Evolutionary conservation across 768 basidiomycete genomes (phyloP), one percentile per base, ranked within the genome.

Genomic region (Krasilnikovozyma curviuscula): DNA sequence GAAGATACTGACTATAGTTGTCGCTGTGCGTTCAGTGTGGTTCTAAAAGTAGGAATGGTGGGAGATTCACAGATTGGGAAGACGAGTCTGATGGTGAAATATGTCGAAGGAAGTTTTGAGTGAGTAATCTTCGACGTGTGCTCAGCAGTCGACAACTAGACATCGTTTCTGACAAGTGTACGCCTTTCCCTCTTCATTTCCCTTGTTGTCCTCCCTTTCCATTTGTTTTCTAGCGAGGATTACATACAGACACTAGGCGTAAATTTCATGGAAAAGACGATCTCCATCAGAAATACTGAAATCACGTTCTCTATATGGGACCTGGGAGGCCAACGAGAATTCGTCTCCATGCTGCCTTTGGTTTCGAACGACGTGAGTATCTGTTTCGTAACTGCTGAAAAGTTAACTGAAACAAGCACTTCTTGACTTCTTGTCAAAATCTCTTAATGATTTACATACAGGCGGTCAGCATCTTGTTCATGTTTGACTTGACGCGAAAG

Each of bases 211-310:
- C 8, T 10, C 42, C 25, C 13, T 29, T 21, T 25, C 27, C 12
- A 27, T 28, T 14, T 31, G 38, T 28, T 5, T 40, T 13, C 54
- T n/a, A 63, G 62, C 67, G 88, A 91, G 71, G 91, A 95, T 66
- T 97, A 97, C 69, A 95, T 98, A 65, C 91, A 95, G 75, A 95
- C 91, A 69, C 79, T 98, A 73, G 84, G 91, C 71, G 88, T 95
- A 70, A 95, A 95, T 68, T 97, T 97, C 67, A 97, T 97, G 93
- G 91, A 98, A 71, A 98, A 98, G 73, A 93, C 91, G 14, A 95
- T 98, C 59, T 82, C 83, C 48, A 91, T 98, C 57, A 79, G 93
- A 57, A 80, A 89, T 65, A 97, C 93, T 50, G 93, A 91, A 48
- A 97, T 98, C 66, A 95, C 91, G 3, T 97, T 98, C 70, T 95